A percentile compares a stretch with the other conserved stretches of the same genome.
phyloP scores from a whole-genome alignment of 2,329 filamentous ascomycete genomes.

The Penicillium sp. region DNA sequence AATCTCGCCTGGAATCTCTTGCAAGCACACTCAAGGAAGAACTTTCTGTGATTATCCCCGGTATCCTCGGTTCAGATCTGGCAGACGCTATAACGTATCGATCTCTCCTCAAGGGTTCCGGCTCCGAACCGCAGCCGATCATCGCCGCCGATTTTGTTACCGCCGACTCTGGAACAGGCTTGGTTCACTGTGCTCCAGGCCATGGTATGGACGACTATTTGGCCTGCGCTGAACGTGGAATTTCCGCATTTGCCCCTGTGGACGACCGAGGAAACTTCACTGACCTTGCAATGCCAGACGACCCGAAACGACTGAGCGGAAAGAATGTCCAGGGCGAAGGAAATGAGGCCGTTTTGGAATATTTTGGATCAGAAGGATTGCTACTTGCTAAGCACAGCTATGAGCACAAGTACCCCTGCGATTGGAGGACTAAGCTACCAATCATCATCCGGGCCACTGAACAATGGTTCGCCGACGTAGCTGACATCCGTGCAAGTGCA shows the following conservation, averaged over 20 bases:
- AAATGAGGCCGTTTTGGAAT: conserved; percentile 69
- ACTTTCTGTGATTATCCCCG: conserved; percentile 57
- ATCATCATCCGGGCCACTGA: conserved; percentile 90
- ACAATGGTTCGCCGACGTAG: conserved; percentile 97
- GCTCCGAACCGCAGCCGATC: conserved; percentile 67
- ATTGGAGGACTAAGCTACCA: conserved; percentile 94
- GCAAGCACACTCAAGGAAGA: conserved; percentile 56
- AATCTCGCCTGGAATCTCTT: conserved; percentile 68
- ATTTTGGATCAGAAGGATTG: conserved; percentile 63
- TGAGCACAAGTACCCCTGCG: conserved; percentile 93
- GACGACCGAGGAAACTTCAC: conserved; percentile 84
- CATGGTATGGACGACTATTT: conserved; percentile 98
- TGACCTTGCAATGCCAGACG: conserved; percentile 72
- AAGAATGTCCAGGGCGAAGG: conserved; percentile 74
- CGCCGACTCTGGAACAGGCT: conserved; percentile 83
- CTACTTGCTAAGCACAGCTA: conserved; percentile 74
- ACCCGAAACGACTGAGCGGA: conserved; percentile 70
- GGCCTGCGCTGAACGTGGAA: conserved; percentile 71
- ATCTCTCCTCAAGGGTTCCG: conserved; percentile 69
- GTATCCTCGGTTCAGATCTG: conserved; percentile 69
- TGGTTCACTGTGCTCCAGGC: conserved; percentile 94
- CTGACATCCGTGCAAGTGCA: conserved; percentile 75
- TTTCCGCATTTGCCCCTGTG: conserved; percentile 80
- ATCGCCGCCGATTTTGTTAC: conserved; percentile 89
- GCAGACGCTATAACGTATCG: conserved; percentile 66